phyloP scores from a whole-genome alignment of 73 alveolate genomes.

The Stentor roeselii region DNA sequence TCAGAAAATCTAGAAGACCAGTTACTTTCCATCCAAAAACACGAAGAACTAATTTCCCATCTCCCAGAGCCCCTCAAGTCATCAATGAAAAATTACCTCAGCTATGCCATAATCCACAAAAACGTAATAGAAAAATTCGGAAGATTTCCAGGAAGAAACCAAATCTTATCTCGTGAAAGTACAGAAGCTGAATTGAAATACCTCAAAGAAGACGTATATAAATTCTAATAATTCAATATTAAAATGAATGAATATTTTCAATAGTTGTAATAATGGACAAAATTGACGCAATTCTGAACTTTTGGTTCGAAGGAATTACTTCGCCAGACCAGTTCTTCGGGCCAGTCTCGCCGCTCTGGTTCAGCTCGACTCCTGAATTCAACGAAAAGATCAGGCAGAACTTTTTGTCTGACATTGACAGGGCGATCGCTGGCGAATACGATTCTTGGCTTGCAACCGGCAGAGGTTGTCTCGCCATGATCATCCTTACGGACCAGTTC shows the following conservation, averaged over 20 bases:
- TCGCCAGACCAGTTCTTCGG: not conserved
- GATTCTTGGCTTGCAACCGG: slow-evolving; percentile 39
- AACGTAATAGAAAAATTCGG: slow-evolving; percentile 56
- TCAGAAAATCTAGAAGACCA: slow-evolving; percentile 37
- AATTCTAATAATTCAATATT: too few relatives aligned
- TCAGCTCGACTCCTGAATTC: slow-evolving; percentile 9
- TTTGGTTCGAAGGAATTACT: slow-evolving; percentile 40
- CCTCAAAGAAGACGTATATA: slow-evolving; percentile 40
- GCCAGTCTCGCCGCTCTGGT: slow-evolving; percentile 22
- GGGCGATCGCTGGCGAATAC: slow-evolving; percentile 36
- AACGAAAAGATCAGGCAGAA: slow-evolving; percentile 28
- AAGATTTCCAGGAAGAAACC: slow-evolving; percentile 77
- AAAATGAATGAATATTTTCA: too few relatives aligned
- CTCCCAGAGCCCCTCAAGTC: not conserved
- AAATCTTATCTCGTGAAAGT: slow-evolving; percentile 52
- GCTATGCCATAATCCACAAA: slow-evolving; percentile 39
- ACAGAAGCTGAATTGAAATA: slow-evolving; percentile 64
- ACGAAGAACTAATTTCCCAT: slow-evolving; percentile 4
- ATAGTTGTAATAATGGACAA: too few relatives aligned
- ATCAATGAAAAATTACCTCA: not conserved
- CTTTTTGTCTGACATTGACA: slow-evolving; percentile 26
- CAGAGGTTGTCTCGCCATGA: slow-evolving; percentile 47
- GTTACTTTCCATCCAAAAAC: not conserved
- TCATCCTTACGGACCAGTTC: slow-evolving; percentile 48
- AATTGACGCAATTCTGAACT: slow-evolving; percentile 27